A percentile compares a stretch with the other conserved stretches of the same genome.
Conservation (phyloP, 2,329 filamentous ascomycete species). For the Delphinella strobiligena region DNA sequence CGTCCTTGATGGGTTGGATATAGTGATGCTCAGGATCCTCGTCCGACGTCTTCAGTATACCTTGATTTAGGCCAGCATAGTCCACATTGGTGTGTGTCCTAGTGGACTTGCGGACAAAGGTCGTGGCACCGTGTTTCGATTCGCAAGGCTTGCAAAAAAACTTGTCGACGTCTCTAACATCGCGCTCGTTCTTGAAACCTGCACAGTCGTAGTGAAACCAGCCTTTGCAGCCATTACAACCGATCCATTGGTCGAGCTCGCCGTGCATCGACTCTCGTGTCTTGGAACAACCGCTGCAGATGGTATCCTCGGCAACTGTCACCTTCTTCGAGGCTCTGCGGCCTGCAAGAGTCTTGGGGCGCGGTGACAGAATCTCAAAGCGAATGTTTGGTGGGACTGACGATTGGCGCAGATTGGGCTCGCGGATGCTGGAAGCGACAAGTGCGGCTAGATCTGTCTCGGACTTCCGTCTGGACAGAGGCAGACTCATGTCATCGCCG, state of each 20-base stretch:
- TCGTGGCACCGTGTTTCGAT: constrained; percentile 49
- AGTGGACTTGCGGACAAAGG: constrained; percentile 53
- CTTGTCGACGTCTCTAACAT: constrained; percentile 55
- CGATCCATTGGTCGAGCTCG: constrained; percentile 52
- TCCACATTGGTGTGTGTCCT: constrained; percentile 54
- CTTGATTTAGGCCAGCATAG: constrained; percentile 56
- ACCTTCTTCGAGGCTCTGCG: constrained; percentile 12
- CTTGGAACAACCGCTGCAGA: constrained; percentile 47
- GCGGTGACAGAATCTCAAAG: constrained; percentile 5
- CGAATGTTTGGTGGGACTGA: constrained; percentile 9
- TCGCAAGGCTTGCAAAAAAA: constrained; percentile 52
- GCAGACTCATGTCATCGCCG: constrained; percentile 2
- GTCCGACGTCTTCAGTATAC: constrained; percentile 51
- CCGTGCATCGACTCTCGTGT: constrained; percentile 39
- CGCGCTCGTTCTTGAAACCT: constrained; percentile 51
- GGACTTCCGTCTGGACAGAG: constrained; percentile 4
- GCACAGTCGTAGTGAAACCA: constrained; percentile 60
- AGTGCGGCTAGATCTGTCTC: constrained; percentile 1
- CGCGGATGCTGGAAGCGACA: background rate
- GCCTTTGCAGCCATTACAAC: constrained; percentile 54
- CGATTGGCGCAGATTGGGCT: background rate
- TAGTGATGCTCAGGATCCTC: constrained; percentile 57
- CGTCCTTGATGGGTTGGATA: constrained; percentile 54
- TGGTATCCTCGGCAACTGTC: constrained; percentile 28
- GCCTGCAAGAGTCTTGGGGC: background rate